Percentiles rank a stretch among this genome's conserved stretches.
These are phyloP conservation scores for Plasmodium vivax DNA, from an alignment of 169 alveolate species.

Conservation along the genomic window DNA sequence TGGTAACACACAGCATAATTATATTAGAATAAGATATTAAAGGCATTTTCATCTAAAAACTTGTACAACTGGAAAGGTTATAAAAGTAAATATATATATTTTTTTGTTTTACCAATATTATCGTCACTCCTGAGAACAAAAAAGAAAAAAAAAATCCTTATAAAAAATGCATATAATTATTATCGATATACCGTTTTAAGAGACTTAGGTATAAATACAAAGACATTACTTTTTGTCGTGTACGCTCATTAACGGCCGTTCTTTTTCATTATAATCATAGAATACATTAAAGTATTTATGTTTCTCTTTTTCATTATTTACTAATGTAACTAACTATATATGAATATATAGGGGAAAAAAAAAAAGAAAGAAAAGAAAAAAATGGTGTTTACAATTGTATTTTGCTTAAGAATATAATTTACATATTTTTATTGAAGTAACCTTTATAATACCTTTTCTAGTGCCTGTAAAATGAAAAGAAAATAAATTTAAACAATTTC, in stretches of 20 bases:
- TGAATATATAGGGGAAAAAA: conserved; percentile 4
- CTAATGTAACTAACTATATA: conserved; percentile 46
- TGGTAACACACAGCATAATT: neutral
- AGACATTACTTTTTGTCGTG: conserved; percentile 40
- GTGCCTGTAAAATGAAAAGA: conserved; percentile 49
- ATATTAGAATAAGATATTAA: neutral
- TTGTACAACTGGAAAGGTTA: neutral
- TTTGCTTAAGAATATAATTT: neutral
- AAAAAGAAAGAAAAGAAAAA: neutral
- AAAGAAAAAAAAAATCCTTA: conserved; percentile 7
- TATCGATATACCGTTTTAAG: neutral
- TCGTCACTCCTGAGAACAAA: conserved; percentile 28
- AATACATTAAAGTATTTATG: conserved; percentile 48
- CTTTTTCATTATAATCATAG: conserved; percentile 15
- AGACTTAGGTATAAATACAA: neutral
- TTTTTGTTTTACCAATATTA: conserved; percentile 31
- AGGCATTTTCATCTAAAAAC: neutral
- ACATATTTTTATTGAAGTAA: neutral
- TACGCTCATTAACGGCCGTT: neutral
- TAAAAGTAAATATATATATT: neutral
- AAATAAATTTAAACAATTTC: conserved; percentile 14
- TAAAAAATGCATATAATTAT: conserved; percentile 11
- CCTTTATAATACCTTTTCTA: conserved; percentile 38
- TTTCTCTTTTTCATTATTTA: conserved; percentile 65
- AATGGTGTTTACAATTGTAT: neutral